phyloP scores from a whole-genome alignment of 208 protist species.

The Dictyostelium gargantuum region DNA sequence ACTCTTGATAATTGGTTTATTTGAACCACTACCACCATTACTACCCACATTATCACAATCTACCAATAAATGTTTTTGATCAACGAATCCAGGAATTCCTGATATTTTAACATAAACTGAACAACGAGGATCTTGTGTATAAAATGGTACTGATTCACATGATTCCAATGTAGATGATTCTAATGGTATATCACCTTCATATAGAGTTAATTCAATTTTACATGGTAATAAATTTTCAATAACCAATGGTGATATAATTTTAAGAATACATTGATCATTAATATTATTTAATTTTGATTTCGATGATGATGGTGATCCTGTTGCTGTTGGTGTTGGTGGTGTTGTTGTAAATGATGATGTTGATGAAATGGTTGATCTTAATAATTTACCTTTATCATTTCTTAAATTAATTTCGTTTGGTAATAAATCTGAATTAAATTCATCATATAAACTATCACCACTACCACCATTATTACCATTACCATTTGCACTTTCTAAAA shows the following conservation, averaged over 20 bases:
- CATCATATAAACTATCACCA: not conserved
- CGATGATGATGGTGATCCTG: not conserved
- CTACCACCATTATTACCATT: not conserved
- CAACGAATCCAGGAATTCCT: constrained; percentile 10
- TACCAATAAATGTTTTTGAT: not conserved
- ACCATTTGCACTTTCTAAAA: not conserved
- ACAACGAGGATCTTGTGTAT: constrained; percentile 22
- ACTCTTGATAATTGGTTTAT: not conserved
- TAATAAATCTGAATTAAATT: not conserved
- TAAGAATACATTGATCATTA: not conserved
- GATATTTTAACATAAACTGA: not conserved
- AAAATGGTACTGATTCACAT: not conserved
- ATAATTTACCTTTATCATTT: not conserved
- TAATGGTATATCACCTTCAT: not conserved
- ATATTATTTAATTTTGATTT: not conserved
- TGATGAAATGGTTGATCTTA: not conserved
- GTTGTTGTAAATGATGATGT: not conserved
- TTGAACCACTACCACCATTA: not conserved
- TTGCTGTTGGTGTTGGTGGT: not conserved
- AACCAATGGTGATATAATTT: constrained; percentile 3
- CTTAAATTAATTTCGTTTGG: constrained; percentile 8
- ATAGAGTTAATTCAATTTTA: not conserved
- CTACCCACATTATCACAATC: not conserved
- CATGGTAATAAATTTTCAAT: constrained; percentile 55
- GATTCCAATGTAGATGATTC: not conserved